phyloP scores from a whole-genome alignment of 2,329 filamentous ascomycete species.

The Paramyrothecium sp. region DNA sequence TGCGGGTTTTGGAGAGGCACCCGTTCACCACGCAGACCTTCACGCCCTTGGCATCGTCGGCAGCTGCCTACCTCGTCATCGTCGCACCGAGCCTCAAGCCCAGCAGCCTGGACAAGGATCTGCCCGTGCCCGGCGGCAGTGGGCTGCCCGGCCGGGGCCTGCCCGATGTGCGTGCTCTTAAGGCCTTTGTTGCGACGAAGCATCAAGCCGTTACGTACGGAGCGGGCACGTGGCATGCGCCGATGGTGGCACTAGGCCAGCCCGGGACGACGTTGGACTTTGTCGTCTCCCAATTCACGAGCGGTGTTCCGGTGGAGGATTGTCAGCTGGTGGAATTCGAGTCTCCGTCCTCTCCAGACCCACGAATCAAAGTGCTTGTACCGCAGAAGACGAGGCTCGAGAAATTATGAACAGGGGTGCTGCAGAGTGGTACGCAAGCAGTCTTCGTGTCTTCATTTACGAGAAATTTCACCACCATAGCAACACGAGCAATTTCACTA shows the following conservation, averaged over 20 bases:
- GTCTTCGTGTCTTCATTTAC: too few relatives aligned
- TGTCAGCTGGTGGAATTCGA: constrained; percentile 71
- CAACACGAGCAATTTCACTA: neutral
- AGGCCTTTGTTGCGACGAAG: constrained; percentile 75
- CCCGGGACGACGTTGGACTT: constrained; percentile 68
- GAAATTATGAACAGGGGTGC: constrained; percentile 8
- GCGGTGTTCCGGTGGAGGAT: constrained; percentile 79
- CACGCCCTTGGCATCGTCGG: constrained; percentile 63
- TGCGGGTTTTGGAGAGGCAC: constrained; percentile 82
- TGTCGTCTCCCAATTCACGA: constrained; percentile 85
- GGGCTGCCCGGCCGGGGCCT: constrained; percentile 58
- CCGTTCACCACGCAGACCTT: constrained; percentile 96
- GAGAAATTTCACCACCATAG: neutral
- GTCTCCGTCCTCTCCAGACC: constrained; percentile 30
- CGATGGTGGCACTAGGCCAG: constrained; percentile 82
- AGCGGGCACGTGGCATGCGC: constrained; percentile 91
- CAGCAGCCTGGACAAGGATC: constrained; percentile 15
- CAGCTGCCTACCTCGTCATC: constrained; percentile 72
- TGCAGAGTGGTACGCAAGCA: too few relatives aligned
- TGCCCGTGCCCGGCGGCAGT: constrained; percentile 24
- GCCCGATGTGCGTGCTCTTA: constrained; percentile 69
- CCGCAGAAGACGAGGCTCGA: constrained; percentile 14
- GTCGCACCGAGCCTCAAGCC: constrained; percentile 75
- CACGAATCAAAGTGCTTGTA: constrained; percentile 36
- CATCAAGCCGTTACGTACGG: constrained; percentile 89